phyloP scores from a whole-genome alignment of 108 stramenopile species.

The Cyclotella baltica region DNA sequence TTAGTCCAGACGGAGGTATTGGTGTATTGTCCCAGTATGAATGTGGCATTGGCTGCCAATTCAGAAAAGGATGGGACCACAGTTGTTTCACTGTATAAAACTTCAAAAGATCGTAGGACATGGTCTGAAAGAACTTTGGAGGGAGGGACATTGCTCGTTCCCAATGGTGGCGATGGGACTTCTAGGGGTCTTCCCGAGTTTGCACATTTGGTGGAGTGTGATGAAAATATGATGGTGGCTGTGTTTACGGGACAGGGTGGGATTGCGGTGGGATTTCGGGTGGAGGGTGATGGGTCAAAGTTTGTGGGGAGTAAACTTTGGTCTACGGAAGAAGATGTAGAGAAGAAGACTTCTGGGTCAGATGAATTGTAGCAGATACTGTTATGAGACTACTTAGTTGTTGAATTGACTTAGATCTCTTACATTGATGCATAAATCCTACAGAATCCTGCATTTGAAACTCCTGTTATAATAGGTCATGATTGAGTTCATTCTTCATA shows the following conservation, averaged over 20 bases:
- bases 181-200: background rate
- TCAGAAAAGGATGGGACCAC: background rate
- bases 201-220: conserved; percentile 8
- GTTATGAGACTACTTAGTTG: background rate
- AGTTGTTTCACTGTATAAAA: background rate
- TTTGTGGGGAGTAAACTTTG: background rate
- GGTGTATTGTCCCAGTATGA: conserved; percentile 1
- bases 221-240: background rate
- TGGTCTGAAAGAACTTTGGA: background rate
- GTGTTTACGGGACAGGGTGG: conserved; percentile 2
- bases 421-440: too few relatives aligned
- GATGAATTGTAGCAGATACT: conserved; percentile 9
- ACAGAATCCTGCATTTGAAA: too few relatives aligned
- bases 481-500: too few relatives aligned
- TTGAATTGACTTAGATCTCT: too few relatives aligned
- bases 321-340: background rate
- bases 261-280: background rate
- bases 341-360: background rate
- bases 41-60: conserved; percentile 9
- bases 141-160: background rate
- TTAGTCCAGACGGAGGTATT: conserved; percentile 3
- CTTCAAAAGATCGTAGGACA: background rate
- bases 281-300: background rate
- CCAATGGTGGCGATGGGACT: background rate
- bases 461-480: too few relatives aligned